Evolutionary conservation across 1,139 yeast species (phyloP).

Genomic region (Yamadazyma blattariae): DNA sequence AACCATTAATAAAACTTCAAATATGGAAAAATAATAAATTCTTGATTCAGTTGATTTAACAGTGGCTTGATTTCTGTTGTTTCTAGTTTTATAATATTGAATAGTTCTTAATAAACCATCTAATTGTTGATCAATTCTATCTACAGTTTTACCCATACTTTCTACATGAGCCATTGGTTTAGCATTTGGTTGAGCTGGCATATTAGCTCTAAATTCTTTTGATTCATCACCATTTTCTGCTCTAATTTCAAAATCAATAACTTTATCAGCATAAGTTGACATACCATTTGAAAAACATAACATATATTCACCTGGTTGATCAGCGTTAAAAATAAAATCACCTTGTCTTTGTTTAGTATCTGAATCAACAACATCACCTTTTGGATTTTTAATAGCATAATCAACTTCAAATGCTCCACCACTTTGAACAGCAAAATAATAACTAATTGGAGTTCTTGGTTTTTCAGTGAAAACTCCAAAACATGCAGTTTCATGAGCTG

Average conservation of each 20-base stretch:
- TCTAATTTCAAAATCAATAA: slow-evolving; percentile 82
- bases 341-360: slow-evolving; percentile 79
- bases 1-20: slow-evolving; percentile 78
- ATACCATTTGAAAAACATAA: slow-evolving; percentile 87
- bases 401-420: slow-evolving; percentile 89
- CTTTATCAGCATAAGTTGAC: slow-evolving; percentile 85
- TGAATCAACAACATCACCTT: slow-evolving; percentile 52
- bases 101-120: slow-evolving; percentile 62
- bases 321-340: slow-evolving; percentile 75
- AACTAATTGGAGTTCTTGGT: slow-evolving; percentile 64
- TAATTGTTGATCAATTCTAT: slow-evolving; percentile 65
- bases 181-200: slow-evolving; percentile 62
- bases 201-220: slow-evolving; percentile 51
- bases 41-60: slow-evolving; percentile 87
- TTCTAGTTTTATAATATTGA: slow-evolving; percentile 89
- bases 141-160: slow-evolving; percentile 56
- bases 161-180: slow-evolving; percentile 59
- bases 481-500: slow-evolving; percentile 79
- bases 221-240: slow-evolving; percentile 54
- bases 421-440: slow-evolving; percentile 87
- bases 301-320: slow-evolving; percentile 77
- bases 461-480: slow-evolving; percentile 71
- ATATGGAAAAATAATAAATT: slow-evolving; percentile 78
- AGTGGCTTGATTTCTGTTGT: slow-evolving; percentile 86
- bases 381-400: slow-evolving; percentile 70